Percentiles rank a stretch among this genome's conserved stretches.
phyloP scores from a whole-genome alignment of 176 grass and related monocot species.

The Carex littledalei region DNA sequence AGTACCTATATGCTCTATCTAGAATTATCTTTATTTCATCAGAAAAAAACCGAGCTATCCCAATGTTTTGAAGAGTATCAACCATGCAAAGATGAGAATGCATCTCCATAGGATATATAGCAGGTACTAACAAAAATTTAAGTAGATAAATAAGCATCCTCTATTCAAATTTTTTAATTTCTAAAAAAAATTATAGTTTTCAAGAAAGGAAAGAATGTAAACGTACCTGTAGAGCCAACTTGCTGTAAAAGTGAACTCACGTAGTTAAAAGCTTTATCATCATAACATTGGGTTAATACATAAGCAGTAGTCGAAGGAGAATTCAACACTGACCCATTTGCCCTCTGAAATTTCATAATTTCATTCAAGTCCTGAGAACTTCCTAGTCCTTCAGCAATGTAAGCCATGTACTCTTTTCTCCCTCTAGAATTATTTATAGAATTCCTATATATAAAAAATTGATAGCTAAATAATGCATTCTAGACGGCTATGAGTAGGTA shows the following conservation, averaged over 20 bases:
- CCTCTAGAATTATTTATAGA: constrained; percentile 28
- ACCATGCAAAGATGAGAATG: constrained; percentile 46
- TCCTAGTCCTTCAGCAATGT: constrained; percentile 61
- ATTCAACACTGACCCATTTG: constrained; percentile 70
- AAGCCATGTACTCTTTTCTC: constrained; percentile 57
- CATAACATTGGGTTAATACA: constrained; percentile 32
- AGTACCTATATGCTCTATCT: constrained; percentile 50
- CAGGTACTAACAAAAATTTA: constrained; percentile 39
- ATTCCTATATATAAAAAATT: constrained; percentile 30
- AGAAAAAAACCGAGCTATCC: constrained; percentile 46
- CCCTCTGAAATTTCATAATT: constrained; percentile 52
- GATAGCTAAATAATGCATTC: background rate
- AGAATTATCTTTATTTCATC: constrained; percentile 52
- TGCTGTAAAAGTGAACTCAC: constrained; percentile 39
- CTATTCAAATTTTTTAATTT: background rate
- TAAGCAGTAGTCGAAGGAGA: constrained; percentile 59
- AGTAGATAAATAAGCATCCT: background rate
- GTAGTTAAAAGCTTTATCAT: constrained; percentile 53
- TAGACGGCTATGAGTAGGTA: background rate
- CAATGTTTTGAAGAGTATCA: constrained; percentile 52
- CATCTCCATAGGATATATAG: constrained; percentile 34
- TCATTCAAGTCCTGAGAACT: constrained; percentile 41
- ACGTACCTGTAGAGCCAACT: constrained; percentile 55
- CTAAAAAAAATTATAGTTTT: background rate
- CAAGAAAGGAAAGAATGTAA: background rate